Evolutionary conservation across 73 alveolate species (phyloP).

Genomic region (Paramecium octaurelia): DNA sequence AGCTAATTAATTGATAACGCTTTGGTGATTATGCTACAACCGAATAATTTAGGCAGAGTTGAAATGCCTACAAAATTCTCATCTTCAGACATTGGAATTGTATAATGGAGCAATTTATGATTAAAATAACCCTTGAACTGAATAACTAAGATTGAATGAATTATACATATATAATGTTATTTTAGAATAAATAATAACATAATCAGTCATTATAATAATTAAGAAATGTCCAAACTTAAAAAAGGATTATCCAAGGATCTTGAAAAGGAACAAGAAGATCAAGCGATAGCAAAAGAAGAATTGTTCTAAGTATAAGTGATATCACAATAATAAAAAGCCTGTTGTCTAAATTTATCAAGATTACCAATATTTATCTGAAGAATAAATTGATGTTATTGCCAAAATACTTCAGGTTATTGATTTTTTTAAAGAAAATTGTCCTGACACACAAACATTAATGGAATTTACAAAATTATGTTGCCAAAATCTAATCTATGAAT

Average conservation of each 20-base stretch:
- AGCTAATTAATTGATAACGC: conserved; percentile 88
- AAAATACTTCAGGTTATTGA: background rate
- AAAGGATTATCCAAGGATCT: background rate
- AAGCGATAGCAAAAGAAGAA: background rate
- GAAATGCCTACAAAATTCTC: conserved; percentile 83
- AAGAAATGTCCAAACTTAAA: background rate
- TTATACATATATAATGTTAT: background rate
- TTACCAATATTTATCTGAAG: background rate
- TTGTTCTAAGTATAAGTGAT: background rate
- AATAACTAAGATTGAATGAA: conserved; percentile 37
- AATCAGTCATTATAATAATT: background rate
- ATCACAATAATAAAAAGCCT: background rate
- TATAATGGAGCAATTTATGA: conserved; percentile 90
- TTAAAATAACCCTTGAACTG: conserved; percentile 85
- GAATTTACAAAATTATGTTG: conserved; percentile 44
- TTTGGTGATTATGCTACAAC: conserved; percentile 75
- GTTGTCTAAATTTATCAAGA: background rate
- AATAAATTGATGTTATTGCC: background rate
- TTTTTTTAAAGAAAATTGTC: background rate
- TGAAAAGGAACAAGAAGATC: background rate
- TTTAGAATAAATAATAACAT: background rate
- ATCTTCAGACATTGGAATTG: conserved; percentile 87
- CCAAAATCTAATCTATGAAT: conserved; percentile 16
- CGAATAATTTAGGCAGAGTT: conserved; percentile 73
- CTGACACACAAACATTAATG: background rate